These are phyloP conservation scores for Zygoascus hellenicus DNA, from an alignment of 1,139 yeast species.

Conservation along the genomic window DNA sequence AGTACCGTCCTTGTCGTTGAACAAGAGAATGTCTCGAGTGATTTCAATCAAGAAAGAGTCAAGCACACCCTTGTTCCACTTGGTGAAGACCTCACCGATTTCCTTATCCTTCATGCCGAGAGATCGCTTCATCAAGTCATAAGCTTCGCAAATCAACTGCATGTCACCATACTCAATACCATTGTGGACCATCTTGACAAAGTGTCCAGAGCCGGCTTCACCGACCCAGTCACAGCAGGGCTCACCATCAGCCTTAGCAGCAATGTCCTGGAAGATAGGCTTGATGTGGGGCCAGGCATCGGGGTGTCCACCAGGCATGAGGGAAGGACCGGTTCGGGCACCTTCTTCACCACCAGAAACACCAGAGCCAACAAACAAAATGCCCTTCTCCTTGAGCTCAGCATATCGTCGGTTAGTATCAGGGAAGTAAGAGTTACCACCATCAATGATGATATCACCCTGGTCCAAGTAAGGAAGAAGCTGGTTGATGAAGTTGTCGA, in stretches of 20 bases:
- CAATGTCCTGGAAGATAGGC: conserved; percentile 89
- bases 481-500: conserved; percentile 84
- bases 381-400: conserved; percentile 81
- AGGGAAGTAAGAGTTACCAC: conserved; percentile 99
- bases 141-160: conserved; percentile 98
- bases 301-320: conserved; percentile 98
- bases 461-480: conserved; percentile 86
- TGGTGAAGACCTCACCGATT: conserved; percentile 85
- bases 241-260: conserved; percentile 97
- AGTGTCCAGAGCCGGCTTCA: conserved; percentile 98
- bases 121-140: conserved; percentile 90
- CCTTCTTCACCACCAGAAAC: conserved; percentile 99
- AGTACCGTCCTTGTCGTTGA: conserved; percentile 77
- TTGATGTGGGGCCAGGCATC: conserved; percentile 99
- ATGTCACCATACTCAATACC: conserved; percentile 99
- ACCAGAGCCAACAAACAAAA: conserved; percentile 96
- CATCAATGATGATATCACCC: conserved; percentile 98
- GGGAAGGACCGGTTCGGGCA: conserved; percentile 98
- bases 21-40: conserved; percentile 90
- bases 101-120: conserved; percentile 88
- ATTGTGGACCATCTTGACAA: conserved; percentile 99
- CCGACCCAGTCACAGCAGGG: conserved; percentile 99
- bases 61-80: conserved; percentile 96
- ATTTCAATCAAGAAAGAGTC: conserved; percentile 97
- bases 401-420: conserved; percentile 96